phyloP scores from a whole-genome alignment of 2,329 filamentous ascomycete genomes.

The Ophiosphaerella narmari region DNA sequence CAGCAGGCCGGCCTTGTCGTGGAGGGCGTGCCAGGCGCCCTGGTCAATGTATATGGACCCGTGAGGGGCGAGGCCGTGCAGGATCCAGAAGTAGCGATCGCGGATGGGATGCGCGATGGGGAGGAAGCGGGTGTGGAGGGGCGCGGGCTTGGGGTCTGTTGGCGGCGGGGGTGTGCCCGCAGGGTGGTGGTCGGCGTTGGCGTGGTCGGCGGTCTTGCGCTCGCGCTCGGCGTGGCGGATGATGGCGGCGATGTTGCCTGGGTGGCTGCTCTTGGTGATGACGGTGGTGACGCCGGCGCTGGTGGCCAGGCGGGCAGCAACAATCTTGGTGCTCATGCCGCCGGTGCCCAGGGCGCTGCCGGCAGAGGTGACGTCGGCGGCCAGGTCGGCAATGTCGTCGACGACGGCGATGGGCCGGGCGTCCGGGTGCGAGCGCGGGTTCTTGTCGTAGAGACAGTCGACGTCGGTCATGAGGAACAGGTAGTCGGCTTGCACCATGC shows the following conservation, averaged over 20 bases:
- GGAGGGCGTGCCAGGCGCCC: slow-evolving; percentile 81
- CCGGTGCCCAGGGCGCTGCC: slow-evolving; percentile 90
- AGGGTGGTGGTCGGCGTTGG: slow-evolving; percentile 3
- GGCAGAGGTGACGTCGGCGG: slow-evolving; percentile 87
- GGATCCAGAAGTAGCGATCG: slow-evolving; percentile 95
- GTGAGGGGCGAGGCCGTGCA: slow-evolving; percentile 88
- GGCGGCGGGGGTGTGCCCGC: slow-evolving; percentile 23
- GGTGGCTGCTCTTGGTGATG: slow-evolving; percentile 91
- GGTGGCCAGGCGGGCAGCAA: slow-evolving; percentile 87
- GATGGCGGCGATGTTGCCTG: slow-evolving; percentile 87
- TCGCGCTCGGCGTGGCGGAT: slow-evolving; percentile 76
- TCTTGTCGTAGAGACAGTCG: slow-evolving; percentile 95
- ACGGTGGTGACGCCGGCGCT: slow-evolving; percentile 94
- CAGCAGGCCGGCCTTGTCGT: slow-evolving; percentile 82
- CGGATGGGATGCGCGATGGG: slow-evolving; percentile 83
- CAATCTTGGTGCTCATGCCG: slow-evolving; percentile 97
- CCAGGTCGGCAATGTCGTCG: slow-evolving; percentile 79
- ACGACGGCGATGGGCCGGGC: slow-evolving; percentile 91
- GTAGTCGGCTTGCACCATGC: slow-evolving; percentile 95
- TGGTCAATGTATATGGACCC: slow-evolving; percentile 91
- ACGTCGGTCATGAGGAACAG: slow-evolving; percentile 99
- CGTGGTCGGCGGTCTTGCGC: slow-evolving; percentile 43
- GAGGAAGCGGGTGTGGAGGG: slow-evolving; percentile 90
- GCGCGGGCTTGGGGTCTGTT: slow-evolving; percentile 40
- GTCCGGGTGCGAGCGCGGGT: slow-evolving; percentile 82